A percentile compares a stretch with the other conserved stretches of the same genome.
These are phyloP conservation scores for Leersia perrieri DNA, from an alignment of 176 grass and related monocot genomes.

Conservation along the genomic window DNA sequence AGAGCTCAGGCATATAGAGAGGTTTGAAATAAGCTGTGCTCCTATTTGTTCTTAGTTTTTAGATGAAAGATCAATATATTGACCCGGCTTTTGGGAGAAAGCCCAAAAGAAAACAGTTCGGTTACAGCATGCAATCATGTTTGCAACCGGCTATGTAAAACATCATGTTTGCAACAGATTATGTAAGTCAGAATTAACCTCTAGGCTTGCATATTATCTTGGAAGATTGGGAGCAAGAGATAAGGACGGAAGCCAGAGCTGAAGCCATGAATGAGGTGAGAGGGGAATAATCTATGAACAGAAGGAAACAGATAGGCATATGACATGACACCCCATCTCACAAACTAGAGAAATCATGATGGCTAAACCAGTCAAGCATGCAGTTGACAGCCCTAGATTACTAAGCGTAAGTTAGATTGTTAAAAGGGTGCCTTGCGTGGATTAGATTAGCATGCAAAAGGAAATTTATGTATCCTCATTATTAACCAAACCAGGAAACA, in stretches of 20 bases:
- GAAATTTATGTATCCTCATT: slow-evolving; percentile 2
- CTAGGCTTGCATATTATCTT: not conserved
- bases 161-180: not conserved
- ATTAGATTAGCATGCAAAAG: not conserved
- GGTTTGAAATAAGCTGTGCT: not conserved
- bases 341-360: not conserved
- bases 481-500: not conserved
- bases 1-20: not conserved
- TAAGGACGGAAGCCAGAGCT: not conserved
- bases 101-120: too few species aligned
- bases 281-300: not conserved
- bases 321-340: not conserved
- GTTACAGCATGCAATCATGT: too few species aligned
- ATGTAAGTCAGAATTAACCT: not conserved
- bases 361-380: not conserved
- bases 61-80: too few species aligned
- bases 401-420: not conserved
- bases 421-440: not conserved
- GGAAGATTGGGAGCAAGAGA: not conserved
- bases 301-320: not conserved
- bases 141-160: too few species aligned
- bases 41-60: slow-evolving; percentile 2
- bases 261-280: not conserved
- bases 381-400: not conserved
- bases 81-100: too few species aligned